Base-by-base conservation (phyloP, 2,329 filamentous ascomycete species). In the Exophiala aquamarina region DNA sequence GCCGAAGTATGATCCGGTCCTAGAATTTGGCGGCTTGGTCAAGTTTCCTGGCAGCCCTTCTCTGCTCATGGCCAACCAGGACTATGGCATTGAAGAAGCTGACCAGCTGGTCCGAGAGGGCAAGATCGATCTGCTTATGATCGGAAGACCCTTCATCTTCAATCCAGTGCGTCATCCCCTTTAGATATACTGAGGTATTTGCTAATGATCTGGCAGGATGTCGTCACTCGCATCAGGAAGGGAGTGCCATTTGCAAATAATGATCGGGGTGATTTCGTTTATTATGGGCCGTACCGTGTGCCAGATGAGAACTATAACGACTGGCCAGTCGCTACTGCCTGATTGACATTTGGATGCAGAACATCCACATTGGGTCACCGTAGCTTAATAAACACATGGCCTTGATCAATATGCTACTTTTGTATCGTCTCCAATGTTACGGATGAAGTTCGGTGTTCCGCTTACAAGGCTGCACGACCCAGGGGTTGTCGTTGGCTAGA, bases 11-110 rank as follows among this genome's bases (percentile, higher is more conserved):
- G 57, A 60, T 13, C 52, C 57, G 1, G 32, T 61, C 9, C 4
- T 50, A 5, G 49, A 62, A 5, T 62, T 62, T 35, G 61, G 58
- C 17, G 21, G 37, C 3, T 14, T 62, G 44, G 42, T 62, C 41
- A 63, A 63, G 47, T 63, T 56, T 46, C 47, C 53, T 2, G 59
- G 57, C 1, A 63, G 61, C 41, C 42, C 47, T 34, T 59, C 60
- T 2, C 43, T 41, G 41, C 47, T 63, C 11, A 61, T 63, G 58
- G 59, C 56, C 1, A 62, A 62, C 21, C 50, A 59, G 18, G 58
- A 57, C 14, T 63, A 60, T 19, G 55, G 46, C 1, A 50, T 60
- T 5, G 55, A 54, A 31, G 59, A 61, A 35, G 60, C 61, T 4
- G 41, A 59, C 7, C n/a, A 33, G 9, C 36, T 60, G 9, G 29